Base-by-base conservation (phyloP, 257 asterid genomes). In the Gynochthodes officinalis region DNA sequence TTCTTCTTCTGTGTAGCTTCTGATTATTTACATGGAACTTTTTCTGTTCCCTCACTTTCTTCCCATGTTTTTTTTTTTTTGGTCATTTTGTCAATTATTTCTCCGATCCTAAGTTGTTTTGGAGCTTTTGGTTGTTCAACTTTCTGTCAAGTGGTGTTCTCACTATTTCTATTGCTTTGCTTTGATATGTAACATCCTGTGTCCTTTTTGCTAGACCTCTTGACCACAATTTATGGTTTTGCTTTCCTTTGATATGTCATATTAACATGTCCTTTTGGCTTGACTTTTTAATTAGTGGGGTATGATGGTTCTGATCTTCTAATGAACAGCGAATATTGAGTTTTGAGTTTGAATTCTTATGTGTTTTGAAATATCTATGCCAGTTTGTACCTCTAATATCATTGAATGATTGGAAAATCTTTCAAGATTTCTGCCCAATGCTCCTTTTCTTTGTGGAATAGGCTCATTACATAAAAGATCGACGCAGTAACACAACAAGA, bases 381-480 rank as follows among this genome's bases (percentile, higher is more conserved):
- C 52, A 14, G 15, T 15, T 21, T 49, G 7, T 54, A 0, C 1
- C 33, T 63, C 40, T 10, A 13, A 21, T 50, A 12, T 37, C 46
- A 19, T 43, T 42, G 48, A 32, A 9, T 52, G 23, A 50, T 60
- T 46, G n/a, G 40, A 28, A 23, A 46, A 40, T 32, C 33, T 23
- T 55, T 55, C 6, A 25, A 16, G 19, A 21, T 53, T 40, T 28
- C 61, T 50, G 23, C 53, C 35, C 30, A 70, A 61, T 58, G 23
- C 46, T 42, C 14, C 5, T 42, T 58, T 65, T 58, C 11, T n/a
- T 63, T 61, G 32, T 75, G 66, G 25, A 64, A 48, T 84, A 93
- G 98, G 98, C 96, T 72, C 98, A 94, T 83, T 88, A 86, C 72
- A 89, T 94, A 69, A 94, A 94, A 84, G 96, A 86, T 61, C 87